phyloP scores from a whole-genome alignment of 176 grass and related monocot genomes.

The Otatea glauca region DNA sequence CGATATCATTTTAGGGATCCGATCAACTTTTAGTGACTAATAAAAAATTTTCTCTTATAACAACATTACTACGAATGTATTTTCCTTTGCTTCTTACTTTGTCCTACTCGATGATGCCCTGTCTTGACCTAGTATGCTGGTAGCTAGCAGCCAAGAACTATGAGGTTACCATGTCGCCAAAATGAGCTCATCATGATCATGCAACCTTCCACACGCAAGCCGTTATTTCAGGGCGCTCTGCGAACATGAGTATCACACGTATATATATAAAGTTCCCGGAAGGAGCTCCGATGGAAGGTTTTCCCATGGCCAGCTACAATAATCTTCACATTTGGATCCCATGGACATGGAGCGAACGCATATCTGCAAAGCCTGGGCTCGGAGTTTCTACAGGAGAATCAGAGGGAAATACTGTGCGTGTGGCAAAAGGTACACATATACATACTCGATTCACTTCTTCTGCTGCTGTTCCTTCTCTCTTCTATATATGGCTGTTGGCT shows the following conservation, averaged over 20 bases:
- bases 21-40: no score
- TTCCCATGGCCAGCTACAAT: background rate
- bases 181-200: slow-evolving; percentile 65
- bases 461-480: background rate
- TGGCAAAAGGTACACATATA: slow-evolving; percentile 17
- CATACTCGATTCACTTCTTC: background rate
- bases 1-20: no score
- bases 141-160: background rate
- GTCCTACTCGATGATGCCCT: background rate
- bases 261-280: background rate
- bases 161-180: slow-evolving; percentile 48
- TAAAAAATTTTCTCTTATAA: no score
- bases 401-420: background rate
- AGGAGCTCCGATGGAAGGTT: background rate
- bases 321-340: background rate
- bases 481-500: background rate
- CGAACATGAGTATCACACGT: background rate
- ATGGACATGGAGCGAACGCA: background rate
- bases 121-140: background rate
- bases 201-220: background rate
- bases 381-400: background rate
- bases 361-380: background rate
- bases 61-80: background rate
- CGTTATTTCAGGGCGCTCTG: background rate
- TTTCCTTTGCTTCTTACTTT: background rate